Conservation (phyloP, 768 basidiomycete genomes). For the Serendipita sp. region DNA sequence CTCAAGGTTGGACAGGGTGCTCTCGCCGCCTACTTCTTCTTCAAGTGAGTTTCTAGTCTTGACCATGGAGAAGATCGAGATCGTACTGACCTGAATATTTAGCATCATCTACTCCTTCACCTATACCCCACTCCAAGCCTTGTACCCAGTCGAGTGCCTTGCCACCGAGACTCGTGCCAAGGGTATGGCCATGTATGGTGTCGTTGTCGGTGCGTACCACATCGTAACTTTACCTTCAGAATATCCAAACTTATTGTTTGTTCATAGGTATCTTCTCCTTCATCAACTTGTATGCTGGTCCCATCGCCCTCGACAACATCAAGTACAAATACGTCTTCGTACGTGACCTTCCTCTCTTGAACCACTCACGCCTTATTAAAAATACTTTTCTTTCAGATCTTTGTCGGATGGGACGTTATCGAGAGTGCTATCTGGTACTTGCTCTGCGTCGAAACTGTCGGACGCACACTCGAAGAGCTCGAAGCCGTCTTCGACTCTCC, state of each 20-base stretch:
- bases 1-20: conserved; percentile 19
- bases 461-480: conserved; percentile 20
- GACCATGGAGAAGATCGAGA: not conserved
- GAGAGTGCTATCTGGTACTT: conserved; percentile 16
- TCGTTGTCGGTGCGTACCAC: conserved; percentile 12
- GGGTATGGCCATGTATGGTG: conserved; percentile 38
- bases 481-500: conserved; percentile 20
- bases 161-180: conserved; percentile 42
- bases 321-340: conserved; percentile 21
- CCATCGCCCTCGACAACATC: conserved; percentile 26
- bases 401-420: conserved; percentile 16
- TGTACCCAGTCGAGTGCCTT: conserved; percentile 40
- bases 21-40: conserved; percentile 25
- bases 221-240: conserved; percentile 21
- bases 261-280: conserved; percentile 10
- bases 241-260: not conserved
- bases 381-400: not conserved
- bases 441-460: conserved; percentile 16
- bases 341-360: not conserved
- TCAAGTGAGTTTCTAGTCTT: conserved; percentile 24
- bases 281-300: conserved; percentile 35
- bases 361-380: not conserved
- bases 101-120: conserved; percentile 28
- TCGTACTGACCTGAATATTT: not conserved
- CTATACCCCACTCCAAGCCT: conserved; percentile 42